Conservation (phyloP, 2,329 filamentous ascomycete genomes). For the Keithomyces neogunnii region DNA sequence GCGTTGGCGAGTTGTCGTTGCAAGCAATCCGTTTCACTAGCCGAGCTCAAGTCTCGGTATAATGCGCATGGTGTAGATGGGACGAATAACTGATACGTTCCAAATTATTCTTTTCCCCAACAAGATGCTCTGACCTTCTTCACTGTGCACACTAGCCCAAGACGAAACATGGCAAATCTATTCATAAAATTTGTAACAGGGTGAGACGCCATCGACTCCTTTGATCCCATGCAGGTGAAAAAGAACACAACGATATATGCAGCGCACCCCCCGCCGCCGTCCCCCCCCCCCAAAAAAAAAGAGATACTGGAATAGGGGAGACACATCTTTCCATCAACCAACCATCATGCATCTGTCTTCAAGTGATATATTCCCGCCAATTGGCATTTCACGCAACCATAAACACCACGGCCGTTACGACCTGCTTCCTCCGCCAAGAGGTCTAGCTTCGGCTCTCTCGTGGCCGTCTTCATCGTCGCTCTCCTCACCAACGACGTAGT, state of each 20-base stretch:
- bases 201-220: not conserved
- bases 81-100: too few species aligned
- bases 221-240: not conserved
- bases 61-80: too few species aligned
- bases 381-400: not conserved
- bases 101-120: too few species aligned
- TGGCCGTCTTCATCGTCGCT: slow-evolving; percentile 30
- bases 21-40: too few species aligned
- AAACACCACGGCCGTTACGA: not conserved
- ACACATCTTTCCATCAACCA: too few species aligned
- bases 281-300: not conserved
- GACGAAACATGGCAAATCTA: not conserved
- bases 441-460: slow-evolving; percentile 16
- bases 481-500: slow-evolving; percentile 44
- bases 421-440: slow-evolving; percentile 13
- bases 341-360: too few species aligned
- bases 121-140: too few species aligned
- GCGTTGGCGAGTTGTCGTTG: slow-evolving; percentile 3
- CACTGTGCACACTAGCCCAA: too few species aligned
- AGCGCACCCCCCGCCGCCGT: not conserved
- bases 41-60: too few species aligned
- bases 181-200: not conserved
- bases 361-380: not conserved
- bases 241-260: not conserved
- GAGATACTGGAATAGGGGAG: too few species aligned